Evolutionary conservation across 2,329 filamentous ascomycete species (phyloP), one percentile per base, ranked within the genome.

Genomic region (Zymoseptoria ardabiliae): DNA sequence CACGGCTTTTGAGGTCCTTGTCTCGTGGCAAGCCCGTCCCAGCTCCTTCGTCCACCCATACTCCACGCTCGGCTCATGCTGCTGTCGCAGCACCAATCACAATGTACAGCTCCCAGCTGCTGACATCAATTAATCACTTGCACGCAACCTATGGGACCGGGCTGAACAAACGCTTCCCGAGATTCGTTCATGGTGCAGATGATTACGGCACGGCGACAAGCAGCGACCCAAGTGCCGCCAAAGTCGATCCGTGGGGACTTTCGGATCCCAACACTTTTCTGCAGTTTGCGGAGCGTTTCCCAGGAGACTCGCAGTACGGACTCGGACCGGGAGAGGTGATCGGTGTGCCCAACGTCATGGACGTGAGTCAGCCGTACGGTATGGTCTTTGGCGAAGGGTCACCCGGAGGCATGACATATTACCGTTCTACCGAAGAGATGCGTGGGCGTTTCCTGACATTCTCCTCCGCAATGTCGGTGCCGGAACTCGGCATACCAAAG

Each of bases 381-480:
- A 84, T 93, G 76, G 77, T 96, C 7, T 87, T 90, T 57, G 93
- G 91, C 2, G 91, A 96, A 76, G 92, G 91, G 1, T 90, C 88
- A 58, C 91, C 91, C 0, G 89, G 90, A 54, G 92, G 93, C 3
- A 85, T 87, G 58, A 82, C 85, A 51, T 94, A 92, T 71, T 95
- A 88, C 69, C 87, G 91, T 35, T 84, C 85, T 9, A 80, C 82
- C 1, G 85, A 86, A 53, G 91, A 96, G 74, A 85, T 86, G 74
- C 83, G 87, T 55, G 90, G 91, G 17, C 86, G 86, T 19, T 93
- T 91, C 66, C 77, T 97, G 30, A 82, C 80, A 20, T 78, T 82
- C 53, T 83, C 86, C 7, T 80, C 81, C 19, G 81, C 82, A 20
- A 77, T 85, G 19, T 81, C 84, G 11, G 81, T 85, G 55, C 85